Evolutionary conservation across 148 eudicot genomes (phyloP).

Genomic region (Chenopodium suecicum): DNA sequence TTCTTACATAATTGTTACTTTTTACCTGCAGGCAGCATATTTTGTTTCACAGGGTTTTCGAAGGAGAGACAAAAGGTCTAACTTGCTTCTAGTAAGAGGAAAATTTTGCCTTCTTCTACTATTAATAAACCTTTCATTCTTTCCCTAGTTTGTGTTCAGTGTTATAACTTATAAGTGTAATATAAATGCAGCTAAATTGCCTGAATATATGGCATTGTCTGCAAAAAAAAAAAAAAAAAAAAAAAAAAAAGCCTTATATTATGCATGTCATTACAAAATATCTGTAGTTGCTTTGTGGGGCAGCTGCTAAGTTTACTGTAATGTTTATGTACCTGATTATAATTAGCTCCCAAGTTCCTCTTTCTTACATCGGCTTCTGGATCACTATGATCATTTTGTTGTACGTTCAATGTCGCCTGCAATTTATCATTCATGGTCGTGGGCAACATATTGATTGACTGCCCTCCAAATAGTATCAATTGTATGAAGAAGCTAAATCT

Average conservation of each 20-base stretch:
- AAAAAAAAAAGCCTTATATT: not conserved
- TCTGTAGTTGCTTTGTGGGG: not conserved
- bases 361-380: too few relatives aligned
- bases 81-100: constrained; percentile 32
- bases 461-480: not conserved
- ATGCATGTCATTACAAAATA: not conserved
- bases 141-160: not conserved
- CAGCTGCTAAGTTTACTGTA: too few relatives aligned
- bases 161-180: not conserved
- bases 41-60: constrained; percentile 36
- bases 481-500: not conserved
- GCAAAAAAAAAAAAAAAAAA: not conserved
- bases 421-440: not conserved
- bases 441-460: not conserved
- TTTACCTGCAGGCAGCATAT: constrained; percentile 30
- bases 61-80: constrained; percentile 36
- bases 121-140: not conserved
- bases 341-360: too few relatives aligned
- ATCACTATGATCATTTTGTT: too few relatives aligned
- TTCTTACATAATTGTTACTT: not conserved
- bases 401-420: not conserved
- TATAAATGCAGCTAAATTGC: not conserved
- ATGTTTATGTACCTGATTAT: too few relatives aligned
- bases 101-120: not conserved
- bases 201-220: not conserved